These are phyloP conservation scores for Raphanus hybrid DNA, from an alignment of 441 rosid genomes.

Conservation along the genomic window DNA sequence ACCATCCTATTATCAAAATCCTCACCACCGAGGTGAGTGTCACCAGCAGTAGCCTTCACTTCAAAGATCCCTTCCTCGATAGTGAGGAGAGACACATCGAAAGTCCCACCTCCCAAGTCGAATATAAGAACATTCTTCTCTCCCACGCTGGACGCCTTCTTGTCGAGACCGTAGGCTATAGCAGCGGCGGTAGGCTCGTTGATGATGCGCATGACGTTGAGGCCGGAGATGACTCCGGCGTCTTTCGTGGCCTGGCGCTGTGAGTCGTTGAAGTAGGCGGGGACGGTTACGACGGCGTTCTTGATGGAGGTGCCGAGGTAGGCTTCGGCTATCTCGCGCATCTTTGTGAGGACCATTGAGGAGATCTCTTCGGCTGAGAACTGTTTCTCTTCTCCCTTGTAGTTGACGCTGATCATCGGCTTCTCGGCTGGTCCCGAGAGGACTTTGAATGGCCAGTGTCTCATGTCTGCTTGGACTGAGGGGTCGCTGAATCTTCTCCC, in stretches of 20 bases:
- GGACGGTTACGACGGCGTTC: conserved; percentile 65
- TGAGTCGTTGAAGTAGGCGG: conserved; percentile 69
- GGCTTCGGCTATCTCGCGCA: conserved; percentile 72
- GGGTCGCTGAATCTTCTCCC: conserved; percentile 64
- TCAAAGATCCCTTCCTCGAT: conserved; percentile 72
- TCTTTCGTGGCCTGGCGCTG: conserved; percentile 58
- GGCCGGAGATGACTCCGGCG: conserved; percentile 54
- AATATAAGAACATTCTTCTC: conserved; percentile 68
- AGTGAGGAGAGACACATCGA: conserved; percentile 65
- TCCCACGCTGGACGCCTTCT: conserved; percentile 53
- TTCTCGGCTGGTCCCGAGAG: conserved; percentile 61
- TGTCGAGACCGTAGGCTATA: conserved; percentile 72
- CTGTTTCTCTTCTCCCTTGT: conserved; percentile 64
- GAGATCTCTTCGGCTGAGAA: conserved; percentile 70
- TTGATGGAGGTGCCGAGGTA: conserved; percentile 51
- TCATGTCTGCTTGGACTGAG: conserved; percentile 56
- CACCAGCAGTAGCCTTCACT: conserved; percentile 68
- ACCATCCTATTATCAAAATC: conserved; percentile 73
- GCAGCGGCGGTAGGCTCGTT: conserved; percentile 70
- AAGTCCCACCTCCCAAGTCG: conserved; percentile 68
- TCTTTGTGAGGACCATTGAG: conserved; percentile 52
- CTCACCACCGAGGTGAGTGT: conserved; percentile 71
- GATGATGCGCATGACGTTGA: conserved; percentile 49
- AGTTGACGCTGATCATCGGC: conserved; percentile 56
- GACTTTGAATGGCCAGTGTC: conserved; percentile 66